These are phyloP conservation scores for Trichoderma gamsii DNA, from an alignment of 495 filamentous ascomycete species.

Conservation along the genomic window DNA sequence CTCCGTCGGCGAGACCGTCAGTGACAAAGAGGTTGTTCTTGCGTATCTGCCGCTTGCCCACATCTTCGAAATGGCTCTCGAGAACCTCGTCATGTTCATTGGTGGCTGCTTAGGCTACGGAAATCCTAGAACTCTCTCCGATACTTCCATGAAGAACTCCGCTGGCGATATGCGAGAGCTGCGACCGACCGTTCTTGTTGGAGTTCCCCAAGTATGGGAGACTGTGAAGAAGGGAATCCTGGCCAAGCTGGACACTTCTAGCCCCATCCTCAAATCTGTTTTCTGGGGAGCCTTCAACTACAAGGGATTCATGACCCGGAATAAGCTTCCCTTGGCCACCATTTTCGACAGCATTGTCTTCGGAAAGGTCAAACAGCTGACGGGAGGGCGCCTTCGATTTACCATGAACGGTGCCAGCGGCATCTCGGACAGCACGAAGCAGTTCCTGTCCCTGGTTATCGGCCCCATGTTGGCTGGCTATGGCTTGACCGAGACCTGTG, in stretches of 20 bases:
- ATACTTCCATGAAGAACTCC: slow-evolving; percentile 46
- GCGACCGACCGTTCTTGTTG: slow-evolving; percentile 72
- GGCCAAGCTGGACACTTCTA: slow-evolving; percentile 51
- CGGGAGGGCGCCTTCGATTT: slow-evolving; percentile 64
- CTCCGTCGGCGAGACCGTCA: slow-evolving; percentile 40
- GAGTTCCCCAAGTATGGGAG: slow-evolving; percentile 77
- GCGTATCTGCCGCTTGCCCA: slow-evolving; percentile 91
- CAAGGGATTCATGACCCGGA: slow-evolving; percentile 53
- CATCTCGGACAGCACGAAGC: slow-evolving; percentile 66
- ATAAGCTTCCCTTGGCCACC: slow-evolving; percentile 59
- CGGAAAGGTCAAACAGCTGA: slow-evolving; percentile 61
- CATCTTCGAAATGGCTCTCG: slow-evolving; percentile 77
- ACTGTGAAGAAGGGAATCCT: slow-evolving; percentile 73
- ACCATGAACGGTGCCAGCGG: slow-evolving; percentile 84
- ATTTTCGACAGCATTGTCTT: slow-evolving; percentile 76
- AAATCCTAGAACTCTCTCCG: slow-evolving; percentile 72
- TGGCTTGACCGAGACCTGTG: slow-evolving; percentile 84
- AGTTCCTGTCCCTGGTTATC: slow-evolving; percentile 72
- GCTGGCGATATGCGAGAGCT: slow-evolving; percentile 69
- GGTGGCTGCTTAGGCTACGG: slow-evolving; percentile 81
- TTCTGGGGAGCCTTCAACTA: slow-evolving; percentile 42
- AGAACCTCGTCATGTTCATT: slow-evolving; percentile 66
- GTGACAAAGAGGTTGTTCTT: slow-evolving; percentile 53
- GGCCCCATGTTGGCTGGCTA: slow-evolving; percentile 77
- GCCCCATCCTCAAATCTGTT: slow-evolving; percentile 26